Evolutionary conservation across 768 basidiomycete species (phyloP), one percentile per base, ranked within the genome.

Genomic region (Xerocomus brunneocitrinus): DNA sequence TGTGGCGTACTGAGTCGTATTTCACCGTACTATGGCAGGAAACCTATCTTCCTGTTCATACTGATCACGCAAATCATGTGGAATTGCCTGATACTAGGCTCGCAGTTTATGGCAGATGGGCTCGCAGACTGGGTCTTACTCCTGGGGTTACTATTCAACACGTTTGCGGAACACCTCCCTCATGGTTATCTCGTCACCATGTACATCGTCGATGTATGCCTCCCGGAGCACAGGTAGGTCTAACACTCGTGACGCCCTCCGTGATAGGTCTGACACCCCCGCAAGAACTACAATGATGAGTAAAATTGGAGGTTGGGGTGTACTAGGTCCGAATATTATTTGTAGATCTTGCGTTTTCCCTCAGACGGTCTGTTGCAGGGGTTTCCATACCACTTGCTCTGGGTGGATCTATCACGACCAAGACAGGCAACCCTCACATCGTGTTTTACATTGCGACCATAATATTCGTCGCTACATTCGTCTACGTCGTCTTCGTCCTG

Each of bases 351-450:
- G 44, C 9, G 7, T 16, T 36, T 49, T 24, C 39, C 27, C 49
- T 53, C 22, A 52, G 31, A 24, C 24, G 19, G 22, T 49, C 16
- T 32, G 16, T 34, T 43, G 0, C 41, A 71, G 68, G 69, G 30
- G 55, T 53, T 16, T 58, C 55, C 12, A 32, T 69, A 31, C 64
- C 71, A 5, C 71, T 62, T 49, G 53, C 55, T 50, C 27, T 66
- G 0, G 71, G 71, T 35, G 70, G 71, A n/a, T 52, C 57, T 3
- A 32, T 71, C 19, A 71, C 71, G 13, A 67, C 63, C 4, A 47
- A 50, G 6, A 59, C 65, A 6, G 58, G 60, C 5, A 54, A 69
- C 35, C 47, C 60, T 8, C 43, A 59, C 1, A 54, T 60, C 0
- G 69, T 72, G 8, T 68, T 62, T 36, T 55, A 62, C 31, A 34